A percentile compares a stretch with the other conserved stretches of the same genome.
These are phyloP conservation scores for Fraxinus americana DNA, from an alignment of 257 asterid species.

Conservation along the genomic window DNA sequence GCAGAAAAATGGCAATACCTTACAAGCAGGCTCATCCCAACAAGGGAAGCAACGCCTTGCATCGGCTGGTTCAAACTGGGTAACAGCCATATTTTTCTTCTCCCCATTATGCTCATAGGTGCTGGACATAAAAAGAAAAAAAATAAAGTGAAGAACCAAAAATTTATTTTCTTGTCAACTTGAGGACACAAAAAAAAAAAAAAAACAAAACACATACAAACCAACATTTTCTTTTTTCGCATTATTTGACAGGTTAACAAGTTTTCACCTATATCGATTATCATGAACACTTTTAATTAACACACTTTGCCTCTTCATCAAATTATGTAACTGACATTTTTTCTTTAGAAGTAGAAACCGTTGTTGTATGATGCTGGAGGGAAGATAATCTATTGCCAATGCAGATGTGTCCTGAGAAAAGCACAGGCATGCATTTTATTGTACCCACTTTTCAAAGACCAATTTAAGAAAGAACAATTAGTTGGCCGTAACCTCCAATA, in stretches of 20 bases:
- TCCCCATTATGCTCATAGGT: slow-evolving; percentile 80
- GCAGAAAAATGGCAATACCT: slow-evolving; percentile 52
- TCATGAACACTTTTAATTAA: too few species aligned
- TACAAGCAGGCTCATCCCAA: slow-evolving; percentile 98
- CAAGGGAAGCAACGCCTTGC: slow-evolving; percentile 97
- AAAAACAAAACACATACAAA: not conserved
- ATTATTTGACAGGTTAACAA: not conserved
- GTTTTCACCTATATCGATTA: not conserved
- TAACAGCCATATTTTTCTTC: slow-evolving; percentile 93
- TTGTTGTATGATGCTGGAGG: not conserved
- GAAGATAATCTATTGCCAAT: not conserved
- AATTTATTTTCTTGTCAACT: not conserved
- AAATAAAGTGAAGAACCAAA: slow-evolving; percentile 14
- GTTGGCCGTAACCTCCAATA: not conserved
- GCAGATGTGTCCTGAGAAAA: not conserved
- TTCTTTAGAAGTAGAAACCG: not conserved
- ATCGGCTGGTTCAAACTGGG: slow-evolving; percentile 98
- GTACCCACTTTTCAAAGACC: not conserved
- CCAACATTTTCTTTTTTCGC: not conserved
- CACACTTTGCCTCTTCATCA: too few species aligned
- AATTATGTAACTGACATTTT: not conserved
- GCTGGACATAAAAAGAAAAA: slow-evolving; percentile 41
- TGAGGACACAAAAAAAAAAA: not conserved
- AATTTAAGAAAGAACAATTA: not conserved
- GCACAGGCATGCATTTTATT: not conserved